A percentile compares a stretch with the other conserved stretches of the same genome.
phyloP scores from a whole-genome alignment of 2,329 filamentous ascomycete species.

The Verticillium nubilum region DNA sequence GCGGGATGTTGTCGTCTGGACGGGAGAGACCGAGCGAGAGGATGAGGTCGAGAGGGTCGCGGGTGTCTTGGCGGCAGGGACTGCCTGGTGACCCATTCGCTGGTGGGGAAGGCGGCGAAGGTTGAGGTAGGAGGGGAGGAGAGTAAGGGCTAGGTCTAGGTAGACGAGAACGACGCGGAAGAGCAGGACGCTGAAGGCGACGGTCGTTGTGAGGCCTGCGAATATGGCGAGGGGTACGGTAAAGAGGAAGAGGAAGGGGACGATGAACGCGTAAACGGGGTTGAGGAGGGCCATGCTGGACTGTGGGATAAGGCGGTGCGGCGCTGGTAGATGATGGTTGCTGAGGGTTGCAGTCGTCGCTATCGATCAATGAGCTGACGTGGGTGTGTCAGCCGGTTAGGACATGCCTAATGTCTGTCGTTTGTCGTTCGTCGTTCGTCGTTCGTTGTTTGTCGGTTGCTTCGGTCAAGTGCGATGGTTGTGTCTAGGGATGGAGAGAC shows the following conservation, averaged over 20 bases:
- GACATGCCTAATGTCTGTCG: not conserved
- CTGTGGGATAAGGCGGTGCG: not conserved
- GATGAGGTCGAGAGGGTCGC: constrained; percentile 1
- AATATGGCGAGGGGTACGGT: constrained; percentile 59
- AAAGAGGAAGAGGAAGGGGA: constrained; percentile 58
- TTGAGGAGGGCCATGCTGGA: constrained; percentile 46
- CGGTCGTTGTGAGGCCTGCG: constrained; percentile 56
- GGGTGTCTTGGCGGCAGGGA: constrained; percentile 13
- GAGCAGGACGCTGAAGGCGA: constrained; percentile 57
- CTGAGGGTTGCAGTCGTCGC: not conserved
- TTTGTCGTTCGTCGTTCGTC: too few species aligned
- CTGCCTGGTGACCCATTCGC: constrained; percentile 17
- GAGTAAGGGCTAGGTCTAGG: constrained; percentile 53
- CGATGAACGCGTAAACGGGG: constrained; percentile 48
- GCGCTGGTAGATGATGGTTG: not conserved
- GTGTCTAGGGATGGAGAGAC: not conserved
- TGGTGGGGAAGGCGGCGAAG: constrained; percentile 26
- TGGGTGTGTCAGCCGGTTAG: not conserved
- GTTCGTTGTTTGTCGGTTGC: not conserved
- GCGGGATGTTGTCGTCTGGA: not conserved
- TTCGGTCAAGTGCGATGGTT: not conserved
- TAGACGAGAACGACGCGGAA: constrained; percentile 58
- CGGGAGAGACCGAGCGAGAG: not conserved
- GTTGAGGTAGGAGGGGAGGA: constrained; percentile 50
- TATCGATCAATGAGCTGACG: not conserved